Percentiles rank a stretch among this genome's conserved stretches.
phyloP scores from a whole-genome alignment of 768 basidiomycete species.

The Lentinula aciculospora region DNA sequence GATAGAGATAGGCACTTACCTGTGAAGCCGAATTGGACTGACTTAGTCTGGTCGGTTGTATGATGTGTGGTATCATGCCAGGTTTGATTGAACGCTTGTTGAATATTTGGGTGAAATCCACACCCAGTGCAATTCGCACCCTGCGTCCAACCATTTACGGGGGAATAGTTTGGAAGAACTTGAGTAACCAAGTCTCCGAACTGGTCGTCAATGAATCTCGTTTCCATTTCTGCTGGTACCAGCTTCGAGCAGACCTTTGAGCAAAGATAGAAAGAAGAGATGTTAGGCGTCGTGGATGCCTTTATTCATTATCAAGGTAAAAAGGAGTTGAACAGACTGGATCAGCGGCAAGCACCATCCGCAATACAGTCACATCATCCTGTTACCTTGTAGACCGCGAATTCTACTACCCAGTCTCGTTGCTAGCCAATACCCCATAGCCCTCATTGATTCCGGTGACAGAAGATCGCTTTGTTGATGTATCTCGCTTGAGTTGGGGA shows the following conservation, averaged over 20 bases:
- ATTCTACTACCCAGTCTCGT: neutral
- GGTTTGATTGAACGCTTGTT: neutral
- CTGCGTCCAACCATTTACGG: neutral
- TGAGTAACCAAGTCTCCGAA: conserved; percentile 1
- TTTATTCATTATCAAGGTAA: neutral
- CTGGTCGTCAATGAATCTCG: neutral
- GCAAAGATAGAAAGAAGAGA: neutral
- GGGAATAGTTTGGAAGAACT: neutral
- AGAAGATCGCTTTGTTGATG: too few species aligned
- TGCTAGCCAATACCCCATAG: neutral
- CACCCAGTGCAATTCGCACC: neutral
- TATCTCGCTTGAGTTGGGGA: too few species aligned
- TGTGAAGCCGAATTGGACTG: neutral
- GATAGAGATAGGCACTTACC: neutral
- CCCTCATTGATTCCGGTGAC: too few species aligned
- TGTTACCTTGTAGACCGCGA: neutral
- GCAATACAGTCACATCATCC: neutral
- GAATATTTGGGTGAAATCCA: conserved; percentile 1
- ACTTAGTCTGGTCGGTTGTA: neutral
- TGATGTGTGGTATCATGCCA: conserved; percentile 8
- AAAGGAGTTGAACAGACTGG: neutral
- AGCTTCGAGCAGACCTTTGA: neutral
- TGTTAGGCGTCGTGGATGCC: neutral
- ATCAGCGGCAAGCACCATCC: neutral
- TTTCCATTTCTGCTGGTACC: neutral